Conservation (phyloP, 2,329 filamentous ascomycete genomes). For the Simplicillium aogashimaense region DNA sequence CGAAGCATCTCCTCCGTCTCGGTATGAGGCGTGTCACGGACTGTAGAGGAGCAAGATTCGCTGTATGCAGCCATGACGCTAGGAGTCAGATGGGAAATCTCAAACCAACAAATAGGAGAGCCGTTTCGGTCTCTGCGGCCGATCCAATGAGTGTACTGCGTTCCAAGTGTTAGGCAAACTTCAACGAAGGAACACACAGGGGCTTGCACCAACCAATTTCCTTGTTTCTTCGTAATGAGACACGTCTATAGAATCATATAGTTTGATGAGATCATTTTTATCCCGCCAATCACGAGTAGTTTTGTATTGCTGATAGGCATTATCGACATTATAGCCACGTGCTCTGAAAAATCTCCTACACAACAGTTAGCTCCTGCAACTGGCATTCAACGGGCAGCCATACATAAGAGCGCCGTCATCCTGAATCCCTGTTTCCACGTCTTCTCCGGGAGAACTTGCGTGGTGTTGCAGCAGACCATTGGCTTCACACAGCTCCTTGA, state of each 20-base stretch:
- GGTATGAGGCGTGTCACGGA: slow-evolving; percentile 50
- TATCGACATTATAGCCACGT: slow-evolving; percentile 1
- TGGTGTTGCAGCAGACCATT: background rate
- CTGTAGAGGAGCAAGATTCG: slow-evolving; percentile 46
- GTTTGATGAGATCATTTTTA: slow-evolving; percentile 4
- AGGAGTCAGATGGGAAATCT: slow-evolving; percentile 75
- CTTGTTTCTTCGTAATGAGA: slow-evolving; percentile 40
- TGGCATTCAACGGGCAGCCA: background rate
- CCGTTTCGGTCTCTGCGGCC: slow-evolving; percentile 82
- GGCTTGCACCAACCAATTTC: slow-evolving; percentile 49
- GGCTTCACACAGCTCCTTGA: background rate
- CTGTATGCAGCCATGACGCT: slow-evolving; percentile 72
- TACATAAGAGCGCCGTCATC: background rate
- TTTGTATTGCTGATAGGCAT: slow-evolving; percentile 4
- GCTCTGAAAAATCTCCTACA: slow-evolving; percentile 5
- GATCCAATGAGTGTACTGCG: slow-evolving; percentile 87
- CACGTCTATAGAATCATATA: slow-evolving; percentile 6
- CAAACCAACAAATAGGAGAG: slow-evolving; percentile 86
- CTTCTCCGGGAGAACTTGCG: background rate
- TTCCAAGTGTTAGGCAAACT: slow-evolving; percentile 5
- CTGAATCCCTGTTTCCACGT: background rate
- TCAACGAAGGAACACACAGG: background rate
- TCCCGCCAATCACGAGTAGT: slow-evolving; percentile 6
- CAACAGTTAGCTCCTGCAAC: background rate
- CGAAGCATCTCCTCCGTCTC: slow-evolving; percentile 66